Base-by-base conservation (phyloP, 164 flowering plant species). In the Platanus orientalis region DNA sequence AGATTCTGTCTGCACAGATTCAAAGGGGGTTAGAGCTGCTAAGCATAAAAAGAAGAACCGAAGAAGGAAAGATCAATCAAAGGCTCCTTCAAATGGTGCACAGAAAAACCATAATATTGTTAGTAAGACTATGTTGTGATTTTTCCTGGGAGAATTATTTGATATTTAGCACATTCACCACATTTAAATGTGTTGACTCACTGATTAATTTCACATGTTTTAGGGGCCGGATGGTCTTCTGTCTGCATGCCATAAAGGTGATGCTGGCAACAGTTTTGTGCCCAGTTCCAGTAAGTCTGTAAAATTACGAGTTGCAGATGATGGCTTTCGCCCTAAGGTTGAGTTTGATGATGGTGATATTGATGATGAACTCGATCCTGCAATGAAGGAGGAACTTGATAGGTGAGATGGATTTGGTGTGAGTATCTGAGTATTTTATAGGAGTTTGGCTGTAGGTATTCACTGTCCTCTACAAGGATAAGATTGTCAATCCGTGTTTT, bases 311-410 rank as follows among this genome's bases (percentile, higher is more conserved):
- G 28, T 64, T 59, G 58, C 72, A 51, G 74, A 53, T 72, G 78
- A 56, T 21, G 49, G 59, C 11, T 74, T 72, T 66, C 57, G 75
- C 10, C 76, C 81, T 20, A 82, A 80, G 60, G 66, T 69, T 59
- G 96, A 86, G 45, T 80, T 80, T 78, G 92, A 86, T 59, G 97
- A 83, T 71, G 76, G 66, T 39, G 92, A 84, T 63, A 65, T 78
- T 61, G 91, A 88, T 72, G 97, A 88, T 75, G 96, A 74, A 68
- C 67, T 88, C 40, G 97, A 91, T 76, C 97, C 97, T 50, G 88
- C 80, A 34, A 78, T 84, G 79, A 85, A 75, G 75, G 91, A 85
- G 69, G 73, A 88, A 66, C 76, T 88, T 68, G 97, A 91, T 69
- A 88, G 97, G 97, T 88, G 62, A 73, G 80, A 17, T 66, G 58